Conservation (phyloP, 257 asterid species). For the Solanum medicagineum region DNA sequence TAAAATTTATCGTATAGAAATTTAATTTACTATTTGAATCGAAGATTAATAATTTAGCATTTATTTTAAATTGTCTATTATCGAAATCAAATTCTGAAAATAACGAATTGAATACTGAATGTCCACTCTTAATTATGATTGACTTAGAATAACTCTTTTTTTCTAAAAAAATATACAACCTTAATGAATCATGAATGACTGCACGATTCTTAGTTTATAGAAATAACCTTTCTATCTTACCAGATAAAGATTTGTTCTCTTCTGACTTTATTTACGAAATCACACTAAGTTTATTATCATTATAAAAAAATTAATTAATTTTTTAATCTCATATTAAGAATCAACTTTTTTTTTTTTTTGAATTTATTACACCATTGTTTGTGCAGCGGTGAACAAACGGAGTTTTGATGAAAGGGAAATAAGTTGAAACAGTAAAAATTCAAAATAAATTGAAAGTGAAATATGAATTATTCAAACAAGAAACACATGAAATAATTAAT, state of each 20-base stretch:
- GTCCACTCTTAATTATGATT: not conserved
- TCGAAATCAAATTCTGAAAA: too few relatives aligned
- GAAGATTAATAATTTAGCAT: not conserved
- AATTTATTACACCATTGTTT: not conserved
- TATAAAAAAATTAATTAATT: too few relatives aligned
- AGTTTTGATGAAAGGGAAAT: not conserved
- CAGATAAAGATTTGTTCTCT: fast-evolving
- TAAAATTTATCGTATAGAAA: fast-evolving
- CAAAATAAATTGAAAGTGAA: not conserved
- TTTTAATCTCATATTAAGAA: not conserved
- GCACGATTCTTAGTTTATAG: not conserved
- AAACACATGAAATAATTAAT: not conserved
- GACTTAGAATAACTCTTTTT: not conserved
- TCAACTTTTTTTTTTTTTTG: not conserved
- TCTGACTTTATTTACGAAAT: too few relatives aligned
- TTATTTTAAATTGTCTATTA: not conserved
- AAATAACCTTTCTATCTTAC: not conserved
- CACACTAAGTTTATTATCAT: too few relatives aligned
- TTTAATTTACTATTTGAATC: fast-evolving
- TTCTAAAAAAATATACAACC: not conserved
- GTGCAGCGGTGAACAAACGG: not conserved
- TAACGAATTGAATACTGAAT: not conserved
- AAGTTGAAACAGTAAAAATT: not conserved
- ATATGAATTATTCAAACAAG: not conserved
- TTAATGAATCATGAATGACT: not conserved